A percentile compares a stretch with the other conserved stretches of the same genome.
Evolutionary conservation across 495 filamentous ascomycete genomes (phyloP).

Genomic region (Penicillium fimorum): DNA sequence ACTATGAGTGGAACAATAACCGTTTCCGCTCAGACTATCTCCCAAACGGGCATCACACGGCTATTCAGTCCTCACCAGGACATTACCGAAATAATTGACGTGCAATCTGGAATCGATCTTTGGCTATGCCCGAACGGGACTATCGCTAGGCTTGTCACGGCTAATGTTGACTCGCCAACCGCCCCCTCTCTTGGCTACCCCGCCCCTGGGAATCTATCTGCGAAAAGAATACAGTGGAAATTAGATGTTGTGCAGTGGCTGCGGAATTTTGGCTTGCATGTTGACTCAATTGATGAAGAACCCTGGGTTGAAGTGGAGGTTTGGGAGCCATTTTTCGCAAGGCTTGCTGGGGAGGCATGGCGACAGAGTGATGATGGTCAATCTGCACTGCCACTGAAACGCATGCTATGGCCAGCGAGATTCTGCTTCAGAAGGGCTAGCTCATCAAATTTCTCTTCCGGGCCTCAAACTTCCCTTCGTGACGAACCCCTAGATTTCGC

Average conservation of each 20-base stretch:
- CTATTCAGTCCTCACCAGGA: constrained; percentile 27
- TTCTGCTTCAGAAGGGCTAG: constrained; percentile 44
- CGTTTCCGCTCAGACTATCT: constrained; percentile 38
- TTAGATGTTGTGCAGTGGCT: constrained; percentile 42
- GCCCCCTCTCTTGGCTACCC: constrained; percentile 25
- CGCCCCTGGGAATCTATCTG: constrained; percentile 11
- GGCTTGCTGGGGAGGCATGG: constrained; percentile 39
- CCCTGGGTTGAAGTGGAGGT: constrained; percentile 48
- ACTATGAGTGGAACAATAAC: constrained; percentile 40
- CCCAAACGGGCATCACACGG: constrained; percentile 39
- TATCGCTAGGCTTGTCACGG: constrained; percentile 42
- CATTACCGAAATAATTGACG: constrained; percentile 19
- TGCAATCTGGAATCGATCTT: constrained; percentile 38
- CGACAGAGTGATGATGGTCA: constrained; percentile 36
- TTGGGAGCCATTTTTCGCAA: constrained; percentile 47
- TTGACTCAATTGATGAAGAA: constrained; percentile 37
- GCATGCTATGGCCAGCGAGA: constrained; percentile 49
- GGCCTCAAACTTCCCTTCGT: constrained; percentile 9
- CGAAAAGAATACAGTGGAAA: constrained; percentile 40
- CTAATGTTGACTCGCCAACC: constrained; percentile 22
- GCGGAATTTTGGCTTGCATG: constrained; percentile 38
- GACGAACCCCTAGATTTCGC: constrained; percentile 65
- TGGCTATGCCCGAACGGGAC: constrained; percentile 53
- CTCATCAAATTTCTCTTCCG: constrained; percentile 19
- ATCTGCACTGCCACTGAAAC: constrained; percentile 42